Evolutionary conservation across 1,139 yeast genomes (phyloP).

Genomic region (Lodderomyces jiufengensis): DNA sequence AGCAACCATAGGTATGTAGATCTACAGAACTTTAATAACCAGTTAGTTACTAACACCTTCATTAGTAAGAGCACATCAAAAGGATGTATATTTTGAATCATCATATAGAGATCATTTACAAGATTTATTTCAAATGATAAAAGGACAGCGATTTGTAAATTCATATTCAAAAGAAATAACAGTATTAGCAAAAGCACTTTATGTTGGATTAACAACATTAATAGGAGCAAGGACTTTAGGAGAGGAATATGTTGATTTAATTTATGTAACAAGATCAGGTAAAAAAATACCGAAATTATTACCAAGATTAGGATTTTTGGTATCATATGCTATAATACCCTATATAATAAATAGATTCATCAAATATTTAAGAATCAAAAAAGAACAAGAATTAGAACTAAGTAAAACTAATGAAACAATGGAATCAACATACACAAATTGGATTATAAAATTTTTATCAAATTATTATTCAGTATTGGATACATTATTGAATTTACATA

Average conservation of each 20-base stretch:
- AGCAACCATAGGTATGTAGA: constrained; percentile 48
- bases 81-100: constrained; percentile 71
- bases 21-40: too few species aligned
- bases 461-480: constrained; percentile 48
- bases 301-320: constrained; percentile 49
- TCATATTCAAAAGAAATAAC: constrained; percentile 62
- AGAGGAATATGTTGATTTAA: constrained; percentile 87
- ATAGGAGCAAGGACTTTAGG: constrained; percentile 81
- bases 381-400: constrained; percentile 11
- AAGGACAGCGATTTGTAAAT: constrained; percentile 69
- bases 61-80: constrained; percentile 76
- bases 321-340: constrained; percentile 57
- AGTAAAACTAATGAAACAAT: constrained; percentile 5
- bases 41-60: background rate
- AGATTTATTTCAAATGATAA: constrained; percentile 51
- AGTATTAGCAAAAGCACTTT: constrained; percentile 54
- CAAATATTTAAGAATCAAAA: constrained; percentile 22
- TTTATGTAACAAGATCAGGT: constrained; percentile 59
- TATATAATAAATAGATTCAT: constrained; percentile 40
- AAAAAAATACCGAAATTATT: constrained; percentile 45
- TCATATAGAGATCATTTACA: constrained; percentile 52
- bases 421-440: constrained; percentile 9
- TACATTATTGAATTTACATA: constrained; percentile 58
- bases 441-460: constrained; percentile 16
- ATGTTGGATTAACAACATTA: constrained; percentile 69